These are phyloP conservation scores for Mesembryanthemum crystallinum DNA, from an alignment of 148 eudicot genomes.

Conservation along the genomic window DNA sequence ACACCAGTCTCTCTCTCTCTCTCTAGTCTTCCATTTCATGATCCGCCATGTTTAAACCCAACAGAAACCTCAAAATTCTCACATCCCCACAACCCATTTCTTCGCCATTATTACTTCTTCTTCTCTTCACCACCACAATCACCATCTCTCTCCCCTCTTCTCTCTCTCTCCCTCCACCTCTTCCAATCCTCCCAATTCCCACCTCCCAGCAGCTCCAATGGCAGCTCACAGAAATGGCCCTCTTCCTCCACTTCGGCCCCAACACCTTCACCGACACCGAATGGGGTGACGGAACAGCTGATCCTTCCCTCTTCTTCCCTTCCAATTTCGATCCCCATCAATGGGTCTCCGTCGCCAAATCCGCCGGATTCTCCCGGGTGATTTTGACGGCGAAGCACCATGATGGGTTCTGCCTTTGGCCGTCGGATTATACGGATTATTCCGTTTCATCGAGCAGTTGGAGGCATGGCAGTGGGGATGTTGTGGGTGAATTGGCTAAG, in stretches of 20 bases:
- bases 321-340: conserved; percentile 43
- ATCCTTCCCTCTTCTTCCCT: conserved; percentile 59
- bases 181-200: conserved; percentile 74
- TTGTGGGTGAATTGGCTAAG: conserved; percentile 56
- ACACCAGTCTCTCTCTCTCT: too few species aligned
- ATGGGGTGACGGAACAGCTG: conserved; percentile 57
- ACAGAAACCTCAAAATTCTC: neutral
- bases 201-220: conserved; percentile 54
- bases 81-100: conserved; percentile 3
- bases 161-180: conserved; percentile 45
- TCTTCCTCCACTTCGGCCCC: conserved; percentile 81
- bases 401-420: conserved; percentile 89
- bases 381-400: conserved; percentile 77
- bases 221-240: conserved; percentile 58
- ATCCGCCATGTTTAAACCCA: conserved; percentile 19
- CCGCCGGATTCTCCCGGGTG: conserved; percentile 51
- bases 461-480: conserved; percentile 61
- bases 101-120: neutral
- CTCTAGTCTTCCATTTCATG: neutral
- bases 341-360: conserved; percentile 60
- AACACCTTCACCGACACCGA: conserved; percentile 86
- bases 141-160: neutral
- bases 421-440: conserved; percentile 58
- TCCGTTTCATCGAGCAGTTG: conserved; percentile 55
- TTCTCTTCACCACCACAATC: too few species aligned